phyloP scores from a whole-genome alignment of 2,329 filamentous ascomycete species.

The Botrytis pseudocinerea region DNA sequence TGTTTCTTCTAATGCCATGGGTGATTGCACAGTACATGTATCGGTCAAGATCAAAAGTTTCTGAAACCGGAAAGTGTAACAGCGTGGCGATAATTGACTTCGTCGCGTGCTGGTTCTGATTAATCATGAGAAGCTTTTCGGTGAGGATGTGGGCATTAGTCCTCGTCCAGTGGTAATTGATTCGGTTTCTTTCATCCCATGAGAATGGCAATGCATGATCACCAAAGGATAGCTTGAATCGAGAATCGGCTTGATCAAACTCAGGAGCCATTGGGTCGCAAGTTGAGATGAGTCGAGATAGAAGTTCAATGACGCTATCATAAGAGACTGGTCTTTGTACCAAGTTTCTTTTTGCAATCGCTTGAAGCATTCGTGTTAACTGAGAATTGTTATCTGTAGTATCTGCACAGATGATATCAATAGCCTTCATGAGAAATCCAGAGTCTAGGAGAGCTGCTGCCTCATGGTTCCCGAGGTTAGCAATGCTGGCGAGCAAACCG shows the following conservation, averaged over 20 bases:
- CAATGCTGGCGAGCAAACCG: conserved; percentile 66
- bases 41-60: conserved; percentile 53
- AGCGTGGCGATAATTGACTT: conserved; percentile 59
- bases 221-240: conserved; percentile 9
- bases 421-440: conserved; percentile 56
- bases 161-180: conserved; percentile 48
- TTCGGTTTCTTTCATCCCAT: conserved; percentile 47
- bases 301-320: conserved; percentile 52
- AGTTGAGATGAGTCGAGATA: conserved; percentile 42
- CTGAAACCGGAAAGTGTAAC: conserved; percentile 50
- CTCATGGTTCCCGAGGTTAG: conserved; percentile 60
- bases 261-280: conserved; percentile 33
- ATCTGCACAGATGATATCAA: conserved; percentile 41
- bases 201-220: conserved; percentile 46
- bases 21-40: conserved; percentile 48
- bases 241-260: conserved; percentile 5
- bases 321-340: conserved; percentile 55
- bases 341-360: conserved; percentile 51
- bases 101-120: conserved; percentile 55
- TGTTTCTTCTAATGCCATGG: conserved; percentile 34
- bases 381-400: conserved; percentile 42
- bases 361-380: conserved; percentile 55
- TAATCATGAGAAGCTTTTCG: conserved; percentile 64
- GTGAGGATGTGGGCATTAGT: conserved; percentile 54
- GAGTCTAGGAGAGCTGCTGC: conserved; percentile 58